phyloP scores from a whole-genome alignment of 208 protist genomes.

The Crithidia fasciculata region DNA sequence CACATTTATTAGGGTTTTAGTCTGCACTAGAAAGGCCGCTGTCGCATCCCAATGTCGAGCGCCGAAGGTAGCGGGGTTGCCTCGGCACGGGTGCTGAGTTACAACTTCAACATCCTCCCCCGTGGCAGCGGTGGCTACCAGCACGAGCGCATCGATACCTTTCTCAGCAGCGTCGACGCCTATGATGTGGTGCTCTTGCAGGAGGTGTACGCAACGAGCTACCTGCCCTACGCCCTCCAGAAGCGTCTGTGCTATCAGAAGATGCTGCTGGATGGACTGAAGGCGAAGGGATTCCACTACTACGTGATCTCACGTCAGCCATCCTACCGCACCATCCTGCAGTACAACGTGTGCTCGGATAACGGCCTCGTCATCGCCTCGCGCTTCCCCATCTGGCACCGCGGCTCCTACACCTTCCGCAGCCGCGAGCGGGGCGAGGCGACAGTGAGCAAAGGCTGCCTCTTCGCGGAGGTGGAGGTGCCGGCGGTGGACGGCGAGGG shows the following conservation, averaged over 20 bases:
- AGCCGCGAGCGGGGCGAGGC: conserved; percentile 44
- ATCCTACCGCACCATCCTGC: conserved; percentile 84
- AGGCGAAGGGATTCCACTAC: conserved; percentile 76
- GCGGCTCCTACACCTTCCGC: conserved; percentile 87
- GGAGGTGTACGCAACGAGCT: conserved; percentile 84
- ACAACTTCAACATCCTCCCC: conserved; percentile 92
- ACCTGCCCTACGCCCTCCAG: conserved; percentile 82
- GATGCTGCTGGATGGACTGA: conserved; percentile 72
- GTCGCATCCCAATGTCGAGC: conserved; percentile 13
- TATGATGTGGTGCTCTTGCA: conserved; percentile 90
- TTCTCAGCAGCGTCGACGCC: conserved; percentile 62
- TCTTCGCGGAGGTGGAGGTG: conserved; percentile 86
- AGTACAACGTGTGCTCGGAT: conserved; percentile 76
- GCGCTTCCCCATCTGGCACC: conserved; percentile 78
- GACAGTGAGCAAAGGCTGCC: conserved; percentile 68
- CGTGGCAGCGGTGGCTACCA: conserved; percentile 81
- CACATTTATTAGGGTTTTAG: too few relatives aligned
- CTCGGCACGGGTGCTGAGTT: conserved; percentile 79
- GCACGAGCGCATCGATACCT: conserved; percentile 80
- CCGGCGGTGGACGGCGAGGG: conserved; percentile 35
- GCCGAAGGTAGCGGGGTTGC: conserved; percentile 7
- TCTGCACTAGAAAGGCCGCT: too few relatives aligned
- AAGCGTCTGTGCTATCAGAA: conserved; percentile 78
- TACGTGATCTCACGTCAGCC: conserved; percentile 87
- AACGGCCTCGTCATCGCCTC: conserved; percentile 91